phyloP scores from a whole-genome alignment of 768 basidiomycete genomes.

The Lactarius sp. region DNA sequence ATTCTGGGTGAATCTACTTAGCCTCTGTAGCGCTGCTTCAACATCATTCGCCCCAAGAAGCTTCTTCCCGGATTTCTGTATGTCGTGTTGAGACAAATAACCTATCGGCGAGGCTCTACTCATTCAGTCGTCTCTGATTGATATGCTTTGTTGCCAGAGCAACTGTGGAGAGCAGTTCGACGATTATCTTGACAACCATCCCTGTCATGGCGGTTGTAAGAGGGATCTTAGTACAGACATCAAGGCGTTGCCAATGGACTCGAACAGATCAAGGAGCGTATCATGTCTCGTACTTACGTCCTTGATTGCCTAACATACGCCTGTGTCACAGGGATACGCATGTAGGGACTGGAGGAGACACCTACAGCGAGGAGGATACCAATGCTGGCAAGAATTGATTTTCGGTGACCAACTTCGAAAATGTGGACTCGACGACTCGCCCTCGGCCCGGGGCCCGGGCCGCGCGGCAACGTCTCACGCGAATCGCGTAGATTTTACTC shows the following conservation, averaged over 20 bases:
- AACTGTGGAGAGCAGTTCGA: not conserved
- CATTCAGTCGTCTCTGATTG: not conserved
- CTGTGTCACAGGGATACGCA: too few relatives aligned
- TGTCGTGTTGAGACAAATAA: not conserved
- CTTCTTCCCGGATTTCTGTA: constrained; percentile 2
- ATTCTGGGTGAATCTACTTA: not conserved
- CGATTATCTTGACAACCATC: not conserved
- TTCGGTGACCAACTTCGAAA: too few relatives aligned
- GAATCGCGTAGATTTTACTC: too few relatives aligned
- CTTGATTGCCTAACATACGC: too few relatives aligned
- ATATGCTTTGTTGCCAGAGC: constrained; percentile 10
- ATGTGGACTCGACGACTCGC: too few relatives aligned
- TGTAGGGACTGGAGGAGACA: too few relatives aligned
- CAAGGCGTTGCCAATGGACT: not conserved
- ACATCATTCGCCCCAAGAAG: constrained; percentile 8
- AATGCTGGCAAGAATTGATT: too few relatives aligned
- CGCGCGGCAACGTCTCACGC: too few relatives aligned
- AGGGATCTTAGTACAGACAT: not conserved
- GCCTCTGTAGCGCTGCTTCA: not conserved
- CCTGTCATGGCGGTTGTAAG: not conserved
- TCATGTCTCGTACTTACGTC: not conserved
- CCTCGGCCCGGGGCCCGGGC: too few relatives aligned
- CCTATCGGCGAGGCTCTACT: not conserved
- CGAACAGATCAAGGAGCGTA: not conserved
- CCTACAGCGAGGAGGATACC: too few relatives aligned